Percentiles rank a stretch among this genome's conserved stretches.
phyloP scores from a whole-genome alignment of 2,329 filamentous ascomycete species.

The Colletotrichum eleusines region DNA sequence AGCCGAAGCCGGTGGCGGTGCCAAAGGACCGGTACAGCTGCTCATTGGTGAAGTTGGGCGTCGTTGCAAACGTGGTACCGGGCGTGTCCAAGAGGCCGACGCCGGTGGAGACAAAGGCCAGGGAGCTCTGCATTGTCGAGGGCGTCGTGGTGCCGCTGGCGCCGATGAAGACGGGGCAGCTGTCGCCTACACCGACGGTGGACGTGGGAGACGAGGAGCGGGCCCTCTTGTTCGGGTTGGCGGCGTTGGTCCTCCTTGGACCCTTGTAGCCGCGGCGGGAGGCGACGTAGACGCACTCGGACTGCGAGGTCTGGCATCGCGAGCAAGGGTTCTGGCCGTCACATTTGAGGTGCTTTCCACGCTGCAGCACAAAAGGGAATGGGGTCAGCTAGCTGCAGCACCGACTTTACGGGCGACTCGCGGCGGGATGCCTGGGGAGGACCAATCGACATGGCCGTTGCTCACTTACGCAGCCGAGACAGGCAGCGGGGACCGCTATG shows the following conservation, averaged over 20 bases:
- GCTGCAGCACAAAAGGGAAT: slow-evolving; percentile 51
- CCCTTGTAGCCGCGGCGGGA: slow-evolving; percentile 83
- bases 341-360: slow-evolving; percentile 80
- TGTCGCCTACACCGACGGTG: slow-evolving; percentile 44
- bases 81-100: slow-evolving; percentile 52
- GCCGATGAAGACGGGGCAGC: slow-evolving; percentile 60
- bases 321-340: slow-evolving; percentile 78
- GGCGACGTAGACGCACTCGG: slow-evolving; percentile 78
- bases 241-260: slow-evolving; percentile 62
- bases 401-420: background rate
- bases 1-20: slow-evolving; percentile 46
- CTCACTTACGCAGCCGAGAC: slow-evolving; percentile 67
- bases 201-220: slow-evolving; percentile 57
- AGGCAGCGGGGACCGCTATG: slow-evolving; percentile 63
- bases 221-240: slow-evolving; percentile 53
- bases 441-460: slow-evolving; percentile 2
- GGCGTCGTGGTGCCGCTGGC: slow-evolving; percentile 44
- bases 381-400: slow-evolving; percentile 15
- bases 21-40: slow-evolving; percentile 56
- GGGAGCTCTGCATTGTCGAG: slow-evolving; percentile 46
- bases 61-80: slow-evolving; percentile 49
- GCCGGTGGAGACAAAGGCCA: slow-evolving; percentile 50
- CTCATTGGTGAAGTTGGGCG: slow-evolving; percentile 47
- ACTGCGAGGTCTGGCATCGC: slow-evolving; percentile 70
- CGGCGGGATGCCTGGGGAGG: background rate